Percentiles rank a stretch among this genome's conserved stretches.
Evolutionary conservation across 805 yeast species (phyloP).

Genomic region (Brettanomyces bruxellensis): DNA sequence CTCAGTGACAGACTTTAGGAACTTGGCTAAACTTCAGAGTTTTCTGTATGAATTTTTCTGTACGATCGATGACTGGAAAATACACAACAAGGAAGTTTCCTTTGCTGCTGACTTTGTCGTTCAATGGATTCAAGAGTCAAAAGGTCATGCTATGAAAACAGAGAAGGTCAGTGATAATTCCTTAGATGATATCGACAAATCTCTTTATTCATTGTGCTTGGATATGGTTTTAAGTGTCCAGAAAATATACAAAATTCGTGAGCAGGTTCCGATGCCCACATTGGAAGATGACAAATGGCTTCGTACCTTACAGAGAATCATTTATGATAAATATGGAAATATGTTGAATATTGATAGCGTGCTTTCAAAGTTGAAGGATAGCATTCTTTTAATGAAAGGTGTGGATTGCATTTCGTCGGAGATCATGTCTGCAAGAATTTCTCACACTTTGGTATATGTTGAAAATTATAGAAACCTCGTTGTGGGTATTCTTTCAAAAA

Average conservation of each 20-base stretch:
- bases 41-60: constrained; percentile 19
- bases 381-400: constrained; percentile 26
- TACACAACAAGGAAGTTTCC: constrained; percentile 19
- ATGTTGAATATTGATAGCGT: constrained; percentile 15
- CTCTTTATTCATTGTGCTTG: constrained; percentile 43
- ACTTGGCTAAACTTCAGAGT: constrained; percentile 13
- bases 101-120: constrained; percentile 42
- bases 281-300: constrained; percentile 54
- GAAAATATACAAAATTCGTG: constrained; percentile 34
- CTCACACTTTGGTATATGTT: constrained; percentile 55
- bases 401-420: constrained; percentile 33
- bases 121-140: constrained; percentile 33
- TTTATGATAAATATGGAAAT: constrained; percentile 30
- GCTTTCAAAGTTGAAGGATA: constrained; percentile 6
- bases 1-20: constrained; percentile 8
- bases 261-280: constrained; percentile 19
- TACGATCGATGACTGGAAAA: constrained; percentile 29
- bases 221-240: constrained; percentile 64
- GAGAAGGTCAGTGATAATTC: not conserved
- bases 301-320: constrained; percentile 34
- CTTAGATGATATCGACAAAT: constrained; percentile 32
- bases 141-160: not conserved
- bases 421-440: constrained; percentile 37
- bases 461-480: constrained; percentile 49
- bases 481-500: constrained; percentile 32